Conservation (phyloP, 2,329 filamentous ascomycete genomes). For the Tricladium varicosporioides region DNA sequence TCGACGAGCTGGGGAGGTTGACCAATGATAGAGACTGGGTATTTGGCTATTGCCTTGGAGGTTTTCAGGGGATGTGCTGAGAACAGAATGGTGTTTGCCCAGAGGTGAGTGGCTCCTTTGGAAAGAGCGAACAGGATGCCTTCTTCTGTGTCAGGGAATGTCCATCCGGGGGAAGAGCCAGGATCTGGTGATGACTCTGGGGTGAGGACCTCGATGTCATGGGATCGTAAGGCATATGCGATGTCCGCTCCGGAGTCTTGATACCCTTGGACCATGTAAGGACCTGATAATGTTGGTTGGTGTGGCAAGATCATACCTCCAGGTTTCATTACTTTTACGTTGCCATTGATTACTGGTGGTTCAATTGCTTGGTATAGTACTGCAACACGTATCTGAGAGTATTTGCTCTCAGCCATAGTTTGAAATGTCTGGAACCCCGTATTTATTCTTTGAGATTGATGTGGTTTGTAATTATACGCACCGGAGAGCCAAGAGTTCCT, state of each 20-base stretch:
- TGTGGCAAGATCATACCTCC: slow-evolving; percentile 35
- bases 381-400: slow-evolving; percentile 35
- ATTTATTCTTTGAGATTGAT: too few species aligned
- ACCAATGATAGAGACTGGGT: slow-evolving; percentile 41
- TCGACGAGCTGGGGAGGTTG: slow-evolving; percentile 48
- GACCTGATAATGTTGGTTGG: too few species aligned
- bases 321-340: slow-evolving; percentile 48
- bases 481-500: too few species aligned
- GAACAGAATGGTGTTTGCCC: slow-evolving; percentile 52
- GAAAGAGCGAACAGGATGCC: slow-evolving; percentile 41
- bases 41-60: slow-evolving; percentile 34
- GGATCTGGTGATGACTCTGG: slow-evolving; percentile 33
- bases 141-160: slow-evolving; percentile 43
- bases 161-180: slow-evolving; percentile 36
- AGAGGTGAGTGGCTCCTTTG: slow-evolving; percentile 44
- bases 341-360: slow-evolving; percentile 45
- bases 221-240: slow-evolving; percentile 38
- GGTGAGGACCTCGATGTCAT: slow-evolving; percentile 35
- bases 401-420: not conserved
- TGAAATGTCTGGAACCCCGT: too few species aligned
- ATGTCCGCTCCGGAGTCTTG: slow-evolving; percentile 49
- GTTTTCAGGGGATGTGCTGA: slow-evolving; percentile 46
- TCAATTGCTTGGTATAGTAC: slow-evolving; percentile 47
- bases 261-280: slow-evolving; percentile 38
- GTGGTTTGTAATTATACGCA: too few species aligned